These are phyloP conservation scores for Clavispora asparagi DNA, from an alignment of 805 yeast genomes.

Conservation along the genomic window DNA sequence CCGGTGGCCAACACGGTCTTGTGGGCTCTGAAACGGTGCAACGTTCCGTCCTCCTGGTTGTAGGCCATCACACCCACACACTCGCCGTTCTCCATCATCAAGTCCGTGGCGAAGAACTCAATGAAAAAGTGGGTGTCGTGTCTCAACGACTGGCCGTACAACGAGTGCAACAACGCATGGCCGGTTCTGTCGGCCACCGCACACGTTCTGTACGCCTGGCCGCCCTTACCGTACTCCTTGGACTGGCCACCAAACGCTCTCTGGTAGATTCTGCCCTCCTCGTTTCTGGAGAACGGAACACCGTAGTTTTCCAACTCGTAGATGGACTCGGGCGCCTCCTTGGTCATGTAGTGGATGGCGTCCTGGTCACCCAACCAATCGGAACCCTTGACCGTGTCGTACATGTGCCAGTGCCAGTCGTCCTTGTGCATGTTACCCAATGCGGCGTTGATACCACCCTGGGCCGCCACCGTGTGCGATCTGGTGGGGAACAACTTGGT, in stretches of 20 bases:
- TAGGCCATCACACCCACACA: constrained; percentile 97
- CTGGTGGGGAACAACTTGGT: constrained; percentile 97
- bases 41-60: constrained; percentile 98
- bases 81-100: constrained; percentile 90
- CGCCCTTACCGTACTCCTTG: constrained; percentile 93
- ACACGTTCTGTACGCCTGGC: constrained; percentile 98
- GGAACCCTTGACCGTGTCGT: constrained; percentile 97
- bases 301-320: constrained; percentile 97
- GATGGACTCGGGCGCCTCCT: constrained; percentile 94
- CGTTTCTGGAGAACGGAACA: constrained; percentile 96
- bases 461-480: constrained; percentile 98
- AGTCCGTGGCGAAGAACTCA: constrained; percentile 93
- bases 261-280: constrained; percentile 94
- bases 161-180: constrained; percentile 90
- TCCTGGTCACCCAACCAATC: constrained; percentile 99
- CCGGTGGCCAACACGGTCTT: constrained; percentile 97
- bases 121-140: constrained; percentile 98
- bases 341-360: constrained; percentile 98
- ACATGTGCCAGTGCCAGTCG: constrained; percentile 99
- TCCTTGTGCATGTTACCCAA: constrained; percentile 97
- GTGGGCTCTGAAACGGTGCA: constrained; percentile 96
- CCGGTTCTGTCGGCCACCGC: constrained; percentile 99
- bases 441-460: constrained; percentile 99
- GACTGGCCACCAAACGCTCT: constrained; percentile 99
- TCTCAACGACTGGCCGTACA: constrained; percentile 93